These are phyloP conservation scores for Sordariomycetes sp. DNA, from an alignment of 2,329 filamentous ascomycete species.

Conservation along the genomic window DNA sequence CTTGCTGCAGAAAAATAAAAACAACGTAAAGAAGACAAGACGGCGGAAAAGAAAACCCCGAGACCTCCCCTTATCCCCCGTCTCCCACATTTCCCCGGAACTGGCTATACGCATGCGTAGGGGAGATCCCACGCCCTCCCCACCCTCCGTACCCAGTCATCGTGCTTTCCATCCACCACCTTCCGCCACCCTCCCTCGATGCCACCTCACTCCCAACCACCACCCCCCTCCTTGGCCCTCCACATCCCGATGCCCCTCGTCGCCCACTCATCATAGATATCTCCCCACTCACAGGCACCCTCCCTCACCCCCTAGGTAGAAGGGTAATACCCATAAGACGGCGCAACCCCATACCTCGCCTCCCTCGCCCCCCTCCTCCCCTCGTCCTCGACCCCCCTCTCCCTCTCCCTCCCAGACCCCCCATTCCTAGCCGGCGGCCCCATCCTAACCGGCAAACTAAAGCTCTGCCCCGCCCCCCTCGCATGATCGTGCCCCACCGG, in stretches of 20 bases:
- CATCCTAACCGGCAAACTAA: constrained; percentile 51
- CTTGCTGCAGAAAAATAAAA: constrained; percentile 1
- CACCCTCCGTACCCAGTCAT: not conserved
- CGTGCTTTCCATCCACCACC: not conserved
- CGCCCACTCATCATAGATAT: constrained; percentile 6
- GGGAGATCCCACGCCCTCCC: not conserved
- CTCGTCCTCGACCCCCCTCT: constrained; percentile 34
- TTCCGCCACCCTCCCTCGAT: not conserved
- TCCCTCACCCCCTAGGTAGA: not conserved
- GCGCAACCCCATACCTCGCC: constrained; percentile 34
- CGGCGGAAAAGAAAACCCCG: not conserved
- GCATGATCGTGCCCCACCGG: constrained; percentile 24
- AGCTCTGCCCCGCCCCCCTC: constrained; percentile 30
- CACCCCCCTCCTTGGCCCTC: not conserved
- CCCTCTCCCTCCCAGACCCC: constrained; percentile 20
- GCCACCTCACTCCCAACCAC: not conserved
- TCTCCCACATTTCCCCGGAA: not conserved
- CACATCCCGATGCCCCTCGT: not conserved
- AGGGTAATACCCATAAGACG: constrained; percentile 22
- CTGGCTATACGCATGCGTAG: not conserved
- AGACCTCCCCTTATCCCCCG: not conserved
- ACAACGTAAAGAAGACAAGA: constrained; percentile 3
- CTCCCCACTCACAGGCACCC: not conserved
- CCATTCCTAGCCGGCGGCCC: constrained; percentile 47
- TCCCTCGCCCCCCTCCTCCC: constrained; percentile 40